A percentile compares a stretch with the other conserved stretches of the same genome.
phyloP scores from a whole-genome alignment of 441 rosid species.

The Geranium incanum region DNA sequence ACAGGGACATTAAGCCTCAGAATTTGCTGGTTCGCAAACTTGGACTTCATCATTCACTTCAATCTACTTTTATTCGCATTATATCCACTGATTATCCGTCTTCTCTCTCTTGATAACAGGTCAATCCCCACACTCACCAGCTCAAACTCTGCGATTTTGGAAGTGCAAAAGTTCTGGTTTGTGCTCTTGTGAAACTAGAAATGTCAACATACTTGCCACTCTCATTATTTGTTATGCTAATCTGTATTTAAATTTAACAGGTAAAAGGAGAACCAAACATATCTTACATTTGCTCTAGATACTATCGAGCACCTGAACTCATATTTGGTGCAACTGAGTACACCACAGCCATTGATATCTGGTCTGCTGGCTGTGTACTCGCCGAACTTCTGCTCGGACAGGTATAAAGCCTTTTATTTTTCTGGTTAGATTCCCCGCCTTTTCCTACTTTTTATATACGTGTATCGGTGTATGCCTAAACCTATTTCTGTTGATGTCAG shows the following conservation, averaged over 20 bases:
- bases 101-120: slow-evolving; percentile 31
- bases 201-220: not conserved
- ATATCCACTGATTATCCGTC: not conserved
- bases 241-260: slow-evolving; percentile 34
- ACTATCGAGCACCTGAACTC: slow-evolving; percentile 94
- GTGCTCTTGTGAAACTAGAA: slow-evolving; percentile 22
- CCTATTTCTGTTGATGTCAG: slow-evolving; percentile 23
- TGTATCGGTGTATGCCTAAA: not conserved
- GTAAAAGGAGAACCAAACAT: slow-evolving; percentile 94
- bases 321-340: slow-evolving; percentile 94
- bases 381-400: slow-evolving; percentile 95
- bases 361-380: slow-evolving; percentile 95
- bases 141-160: slow-evolving; percentile 90
- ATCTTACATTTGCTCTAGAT: slow-evolving; percentile 90
- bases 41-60: not conserved
- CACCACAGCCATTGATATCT: slow-evolving; percentile 87
- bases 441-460: not conserved
- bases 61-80: too few species aligned
- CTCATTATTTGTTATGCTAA: slow-evolving; percentile 3
- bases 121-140: slow-evolving; percentile 94
- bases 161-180: slow-evolving; percentile 93
- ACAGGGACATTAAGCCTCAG: slow-evolving; percentile 48
- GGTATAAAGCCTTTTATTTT: slow-evolving; percentile 32
- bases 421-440: not conserved
- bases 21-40: slow-evolving; percentile 33